Conservation (phyloP, 495 filamentous ascomycete species). For the Neurospora tetrasperma region DNA sequence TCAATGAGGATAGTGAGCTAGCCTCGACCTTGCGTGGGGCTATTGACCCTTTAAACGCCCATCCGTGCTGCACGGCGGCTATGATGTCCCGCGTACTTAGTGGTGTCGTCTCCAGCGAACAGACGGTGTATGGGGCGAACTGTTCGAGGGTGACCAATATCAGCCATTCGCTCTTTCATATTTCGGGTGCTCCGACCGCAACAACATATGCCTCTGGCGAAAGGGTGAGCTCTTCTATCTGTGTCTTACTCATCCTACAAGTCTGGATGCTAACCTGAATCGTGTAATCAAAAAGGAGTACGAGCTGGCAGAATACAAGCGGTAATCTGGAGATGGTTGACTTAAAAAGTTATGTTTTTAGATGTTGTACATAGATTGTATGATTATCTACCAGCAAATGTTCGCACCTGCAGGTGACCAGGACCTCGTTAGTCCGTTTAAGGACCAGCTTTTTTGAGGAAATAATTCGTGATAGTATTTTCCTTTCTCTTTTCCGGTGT, state of each 20-base stretch:
- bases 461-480: neutral
- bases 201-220: conserved; percentile 45
- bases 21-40: conserved; percentile 17
- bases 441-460: neutral
- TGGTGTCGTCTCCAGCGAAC: conserved; percentile 38
- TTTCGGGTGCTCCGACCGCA: conserved; percentile 32
- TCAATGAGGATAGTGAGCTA: conserved; percentile 19
- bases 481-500: neutral
- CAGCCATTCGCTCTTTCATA: conserved; percentile 30
- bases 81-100: conserved; percentile 32
- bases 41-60: conserved; percentile 22
- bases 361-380: neutral
- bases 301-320: conserved; percentile 5
- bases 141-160: conserved; percentile 31
- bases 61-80: conserved; percentile 34
- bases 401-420: neutral
- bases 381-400: neutral
- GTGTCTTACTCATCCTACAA: neutral
- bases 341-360: neutral
- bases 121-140: conserved; percentile 40
- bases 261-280: neutral
- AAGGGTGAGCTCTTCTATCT: conserved; percentile 20
- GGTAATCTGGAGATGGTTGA: neutral
- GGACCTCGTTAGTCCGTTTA: neutral
- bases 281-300: conserved; percentile 18